phyloP scores from a whole-genome alignment of 805 yeast species.

The Wickerhamomyces sydowiorum region DNA sequence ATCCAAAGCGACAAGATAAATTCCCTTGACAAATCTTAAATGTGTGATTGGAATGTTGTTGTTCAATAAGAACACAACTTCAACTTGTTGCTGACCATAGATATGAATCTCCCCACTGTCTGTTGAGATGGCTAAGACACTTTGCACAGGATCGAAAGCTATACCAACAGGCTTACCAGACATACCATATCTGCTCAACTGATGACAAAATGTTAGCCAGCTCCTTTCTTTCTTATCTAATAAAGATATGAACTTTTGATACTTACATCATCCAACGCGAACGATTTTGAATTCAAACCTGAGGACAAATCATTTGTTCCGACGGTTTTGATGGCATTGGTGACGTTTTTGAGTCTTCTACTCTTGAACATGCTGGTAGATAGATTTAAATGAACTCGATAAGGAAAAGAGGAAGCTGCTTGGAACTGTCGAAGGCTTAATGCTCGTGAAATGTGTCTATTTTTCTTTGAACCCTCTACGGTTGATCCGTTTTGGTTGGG shows the following conservation, averaged over 20 bases:
- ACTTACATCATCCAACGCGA: constrained; percentile 26
- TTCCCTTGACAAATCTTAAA: constrained; percentile 70
- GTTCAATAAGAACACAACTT: constrained; percentile 53
- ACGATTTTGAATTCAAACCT: constrained; percentile 25
- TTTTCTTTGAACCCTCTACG: not conserved
- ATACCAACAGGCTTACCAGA: constrained; percentile 59
- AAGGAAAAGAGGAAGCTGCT: not conserved
- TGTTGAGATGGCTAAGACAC: constrained; percentile 78
- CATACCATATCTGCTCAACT: constrained; percentile 44
- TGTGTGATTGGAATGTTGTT: constrained; percentile 44
- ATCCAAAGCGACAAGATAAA: constrained; percentile 73
- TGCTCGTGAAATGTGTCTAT: not conserved
- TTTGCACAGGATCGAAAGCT: constrained; percentile 86
- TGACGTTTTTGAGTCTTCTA: constrained; percentile 24
- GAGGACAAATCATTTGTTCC: constrained; percentile 23
- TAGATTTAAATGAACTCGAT: not conserved
- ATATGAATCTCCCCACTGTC: constrained; percentile 65
- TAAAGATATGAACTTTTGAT: not conserved
- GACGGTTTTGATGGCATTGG: constrained; percentile 28
- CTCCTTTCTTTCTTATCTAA: not conserved
- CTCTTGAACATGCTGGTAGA: constrained; percentile 25
- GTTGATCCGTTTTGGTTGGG: not conserved
- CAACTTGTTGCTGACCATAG: constrained; percentile 79
- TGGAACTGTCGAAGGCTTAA: not conserved
- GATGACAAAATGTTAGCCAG: not conserved